Percentiles rank a stretch among this genome's conserved stretches.
Evolutionary conservation across 2,329 filamentous ascomycete species (phyloP).

Genomic region (Exophiala sp.): DNA sequence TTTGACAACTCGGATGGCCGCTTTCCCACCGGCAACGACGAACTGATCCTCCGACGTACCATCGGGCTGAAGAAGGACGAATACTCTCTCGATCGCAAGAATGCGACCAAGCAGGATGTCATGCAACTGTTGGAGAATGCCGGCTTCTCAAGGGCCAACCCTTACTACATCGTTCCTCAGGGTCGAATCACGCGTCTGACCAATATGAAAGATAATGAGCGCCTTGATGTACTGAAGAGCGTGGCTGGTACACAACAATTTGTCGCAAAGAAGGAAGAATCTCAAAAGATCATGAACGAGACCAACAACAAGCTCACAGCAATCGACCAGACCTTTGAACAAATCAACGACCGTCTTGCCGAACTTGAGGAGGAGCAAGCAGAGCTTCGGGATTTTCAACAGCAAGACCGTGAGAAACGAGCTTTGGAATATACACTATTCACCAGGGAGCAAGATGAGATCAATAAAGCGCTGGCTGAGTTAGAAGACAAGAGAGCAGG

Average conservation of each 20-base stretch:
- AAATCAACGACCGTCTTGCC: constrained; percentile 82
- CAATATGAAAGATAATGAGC: constrained; percentile 96
- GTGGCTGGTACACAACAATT: constrained; percentile 98
- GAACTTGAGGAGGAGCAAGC: constrained; percentile 98
- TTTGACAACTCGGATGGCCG: constrained; percentile 97
- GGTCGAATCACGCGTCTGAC: constrained; percentile 92
- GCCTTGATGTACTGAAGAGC: constrained; percentile 86
- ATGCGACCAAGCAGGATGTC: constrained; percentile 89
- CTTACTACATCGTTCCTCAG: constrained; percentile 98
- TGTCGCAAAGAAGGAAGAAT: constrained; percentile 85
- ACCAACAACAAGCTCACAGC: constrained; percentile 92
- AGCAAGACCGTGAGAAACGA: constrained; percentile 86
- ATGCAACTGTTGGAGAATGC: constrained; percentile 94
- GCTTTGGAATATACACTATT: constrained; percentile 95
- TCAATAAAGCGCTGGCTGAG: constrained; percentile 72
- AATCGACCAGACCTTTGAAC: constrained; percentile 86
- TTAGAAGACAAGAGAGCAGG: constrained; percentile 78
- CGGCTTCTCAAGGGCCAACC: constrained; percentile 94
- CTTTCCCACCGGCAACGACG: constrained; percentile 87
- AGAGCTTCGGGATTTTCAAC: constrained; percentile 87
- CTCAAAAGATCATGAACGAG: constrained; percentile 93
- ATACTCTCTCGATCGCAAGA: constrained; percentile 95
- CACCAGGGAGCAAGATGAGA: constrained; percentile 78
- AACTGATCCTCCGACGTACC: constrained; percentile 85
- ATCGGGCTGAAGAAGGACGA: constrained; percentile 98